Percentiles rank a stretch among this genome's conserved stretches.
These are phyloP conservation scores for Candida tallmaniae DNA, from an alignment of 805 yeast genomes.

Conservation along the genomic window DNA sequence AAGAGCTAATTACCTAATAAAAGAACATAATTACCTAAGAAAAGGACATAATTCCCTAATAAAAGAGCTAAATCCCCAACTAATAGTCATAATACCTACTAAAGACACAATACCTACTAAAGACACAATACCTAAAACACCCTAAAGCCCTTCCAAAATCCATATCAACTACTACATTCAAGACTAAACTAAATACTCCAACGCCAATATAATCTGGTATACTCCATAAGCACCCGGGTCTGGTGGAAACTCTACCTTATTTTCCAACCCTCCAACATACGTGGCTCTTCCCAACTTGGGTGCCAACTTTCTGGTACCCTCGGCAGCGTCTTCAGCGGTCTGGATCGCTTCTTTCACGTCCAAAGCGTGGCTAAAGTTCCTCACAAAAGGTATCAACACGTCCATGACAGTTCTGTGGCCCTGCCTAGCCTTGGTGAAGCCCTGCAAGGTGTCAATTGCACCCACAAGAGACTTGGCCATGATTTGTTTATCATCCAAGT, in stretches of 20 bases:
- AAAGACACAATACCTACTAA: neutral
- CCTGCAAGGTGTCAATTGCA: constrained; percentile 24
- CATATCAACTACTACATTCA: too few species aligned
- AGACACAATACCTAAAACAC: neutral
- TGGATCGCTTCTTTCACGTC: constrained; percentile 19
- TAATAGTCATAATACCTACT: too few species aligned
- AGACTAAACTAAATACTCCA: constrained; percentile 8
- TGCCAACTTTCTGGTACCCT: constrained; percentile 28
- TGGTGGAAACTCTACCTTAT: constrained; percentile 26
- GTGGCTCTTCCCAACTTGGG: constrained; percentile 36
- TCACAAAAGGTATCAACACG: constrained; percentile 33
- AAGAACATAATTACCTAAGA: too few species aligned
- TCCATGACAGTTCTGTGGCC: constrained; percentile 40
- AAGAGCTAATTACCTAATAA: too few species aligned
- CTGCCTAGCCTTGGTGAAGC: constrained; percentile 32
- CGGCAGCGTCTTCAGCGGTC: constrained; percentile 27
- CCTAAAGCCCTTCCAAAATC: too few species aligned
- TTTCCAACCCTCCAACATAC: constrained; percentile 29
- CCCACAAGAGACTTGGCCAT: constrained; percentile 19
- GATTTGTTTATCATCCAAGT: constrained; percentile 6
- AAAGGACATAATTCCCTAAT: too few species aligned
- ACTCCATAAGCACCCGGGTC: constrained; percentile 41
- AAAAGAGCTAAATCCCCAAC: too few species aligned
- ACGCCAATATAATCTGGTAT: constrained; percentile 27
- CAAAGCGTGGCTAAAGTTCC: constrained; percentile 15